phyloP scores from a whole-genome alignment of 805 yeast genomes.

The Starmerella sirachaensis region DNA sequence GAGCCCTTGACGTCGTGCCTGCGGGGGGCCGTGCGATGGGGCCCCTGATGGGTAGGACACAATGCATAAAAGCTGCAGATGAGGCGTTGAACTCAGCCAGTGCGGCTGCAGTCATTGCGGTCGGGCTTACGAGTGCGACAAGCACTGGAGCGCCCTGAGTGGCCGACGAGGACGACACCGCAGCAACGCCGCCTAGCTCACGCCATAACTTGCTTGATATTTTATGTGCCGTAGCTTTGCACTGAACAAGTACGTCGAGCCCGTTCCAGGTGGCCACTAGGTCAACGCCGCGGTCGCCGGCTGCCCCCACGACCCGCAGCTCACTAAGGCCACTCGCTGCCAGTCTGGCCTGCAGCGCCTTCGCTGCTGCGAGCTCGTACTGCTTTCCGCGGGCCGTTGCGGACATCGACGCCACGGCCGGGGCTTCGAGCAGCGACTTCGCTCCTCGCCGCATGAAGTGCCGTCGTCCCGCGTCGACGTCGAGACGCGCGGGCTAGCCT shows the following conservation, averaged over 20 bases:
- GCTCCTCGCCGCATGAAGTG: no score
- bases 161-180: neutral
- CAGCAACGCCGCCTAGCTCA: conserved; percentile 11
- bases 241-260: conserved; percentile 12
- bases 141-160: conserved; percentile 2
- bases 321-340: conserved; percentile 2
- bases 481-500: no score
- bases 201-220: conserved; percentile 12
- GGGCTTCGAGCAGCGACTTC: no score
- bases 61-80: conserved; percentile 9
- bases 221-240: conserved; percentile 8
- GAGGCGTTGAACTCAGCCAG: conserved; percentile 11
- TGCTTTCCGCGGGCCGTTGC: conserved; percentile 8
- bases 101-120: conserved; percentile 14
- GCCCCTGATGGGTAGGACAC: conserved; percentile 6
- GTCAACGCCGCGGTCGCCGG: conserved; percentile 17
- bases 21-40: neutral
- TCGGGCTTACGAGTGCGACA: conserved; percentile 11
- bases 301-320: conserved; percentile 9
- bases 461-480: no score
- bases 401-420: no score
- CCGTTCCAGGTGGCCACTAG: conserved; percentile 7
- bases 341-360: conserved; percentile 2
- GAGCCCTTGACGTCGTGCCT: no score
- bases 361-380: conserved; percentile 6